phyloP scores from a whole-genome alignment of 176 grass and related monocot species.

The Oryza officinalis region DNA sequence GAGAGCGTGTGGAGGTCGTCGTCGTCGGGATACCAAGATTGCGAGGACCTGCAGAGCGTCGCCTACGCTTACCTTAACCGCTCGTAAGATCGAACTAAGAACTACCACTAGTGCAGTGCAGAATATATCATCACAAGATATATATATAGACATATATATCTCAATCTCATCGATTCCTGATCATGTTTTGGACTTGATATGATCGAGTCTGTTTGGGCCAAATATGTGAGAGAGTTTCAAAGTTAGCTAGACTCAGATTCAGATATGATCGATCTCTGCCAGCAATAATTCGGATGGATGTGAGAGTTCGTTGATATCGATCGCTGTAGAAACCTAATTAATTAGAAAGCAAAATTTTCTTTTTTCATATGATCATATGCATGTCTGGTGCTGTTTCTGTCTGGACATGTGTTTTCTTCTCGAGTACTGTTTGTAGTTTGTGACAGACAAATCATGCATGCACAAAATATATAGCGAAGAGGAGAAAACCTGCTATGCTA shows the following conservation, averaged over 20 bases:
- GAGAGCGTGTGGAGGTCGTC: constrained; percentile 58
- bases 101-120: constrained; percentile 45
- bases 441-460: neutral
- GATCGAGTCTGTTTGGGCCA: constrained; percentile 12
- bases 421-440: constrained; percentile 4
- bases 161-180: constrained; percentile 31
- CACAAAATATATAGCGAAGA: constrained; percentile 19
- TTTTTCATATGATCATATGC: neutral
- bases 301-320: constrained; percentile 27
- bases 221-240: constrained; percentile 34
- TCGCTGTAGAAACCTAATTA: constrained; percentile 44
- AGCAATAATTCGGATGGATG: constrained; percentile 40
- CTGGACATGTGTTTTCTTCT: constrained; percentile 28
- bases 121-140: constrained; percentile 49
- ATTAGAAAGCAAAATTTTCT: constrained; percentile 11
- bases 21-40: constrained; percentile 68
- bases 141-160: constrained; percentile 44
- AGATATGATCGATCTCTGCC: neutral
- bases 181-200: constrained; percentile 49
- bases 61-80: constrained; percentile 72
- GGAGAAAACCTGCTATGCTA: neutral
- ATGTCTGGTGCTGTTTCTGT: neutral
- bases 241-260: neutral
- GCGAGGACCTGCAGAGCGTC: constrained; percentile 76
- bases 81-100: constrained; percentile 54